Conservation (phyloP, 306 rosid genomes). For the Cicer yamashitae region DNA sequence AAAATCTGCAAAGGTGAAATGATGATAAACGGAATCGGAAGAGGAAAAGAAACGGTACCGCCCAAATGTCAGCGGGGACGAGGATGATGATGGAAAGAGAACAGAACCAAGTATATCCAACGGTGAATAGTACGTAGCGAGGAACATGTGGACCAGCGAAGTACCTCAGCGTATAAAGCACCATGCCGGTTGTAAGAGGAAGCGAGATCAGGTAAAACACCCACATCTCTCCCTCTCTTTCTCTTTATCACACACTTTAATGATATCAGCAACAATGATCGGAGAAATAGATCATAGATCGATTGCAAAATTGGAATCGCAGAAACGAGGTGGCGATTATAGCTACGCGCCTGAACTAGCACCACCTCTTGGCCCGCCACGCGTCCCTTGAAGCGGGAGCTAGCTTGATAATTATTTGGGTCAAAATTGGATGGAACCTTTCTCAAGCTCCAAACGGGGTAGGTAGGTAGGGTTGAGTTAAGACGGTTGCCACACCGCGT, state of each 20-base stretch:
- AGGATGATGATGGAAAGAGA: constrained; percentile 89
- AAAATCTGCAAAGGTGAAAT: not conserved
- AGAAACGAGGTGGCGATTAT: not conserved
- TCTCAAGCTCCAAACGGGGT: not conserved
- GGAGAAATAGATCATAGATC: constrained; percentile 42
- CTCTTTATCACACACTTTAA: not conserved
- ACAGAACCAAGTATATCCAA: constrained; percentile 94
- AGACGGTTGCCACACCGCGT: constrained; percentile 22
- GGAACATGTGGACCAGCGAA: constrained; percentile 88
- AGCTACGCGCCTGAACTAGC: not conserved
- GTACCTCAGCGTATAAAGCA: constrained; percentile 74
- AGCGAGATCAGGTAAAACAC: constrained; percentile 94
- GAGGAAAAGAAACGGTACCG: constrained; percentile 51
- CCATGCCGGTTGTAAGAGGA: constrained; percentile 85
- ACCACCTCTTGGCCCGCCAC: constrained; percentile 34
- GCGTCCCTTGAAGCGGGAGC: not conserved
- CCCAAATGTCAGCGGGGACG: constrained; percentile 98
- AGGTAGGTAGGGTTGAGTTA: not conserved
- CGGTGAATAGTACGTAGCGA: constrained; percentile 85
- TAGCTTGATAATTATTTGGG: not conserved
- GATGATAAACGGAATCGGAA: not conserved
- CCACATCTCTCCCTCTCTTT: constrained; percentile 66
- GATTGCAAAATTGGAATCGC: constrained; percentile 21
- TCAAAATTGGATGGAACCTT: not conserved
- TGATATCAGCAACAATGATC: constrained; percentile 35